phyloP scores from a whole-genome alignment of 768 basidiomycete genomes.

The Trametes maxima region DNA sequence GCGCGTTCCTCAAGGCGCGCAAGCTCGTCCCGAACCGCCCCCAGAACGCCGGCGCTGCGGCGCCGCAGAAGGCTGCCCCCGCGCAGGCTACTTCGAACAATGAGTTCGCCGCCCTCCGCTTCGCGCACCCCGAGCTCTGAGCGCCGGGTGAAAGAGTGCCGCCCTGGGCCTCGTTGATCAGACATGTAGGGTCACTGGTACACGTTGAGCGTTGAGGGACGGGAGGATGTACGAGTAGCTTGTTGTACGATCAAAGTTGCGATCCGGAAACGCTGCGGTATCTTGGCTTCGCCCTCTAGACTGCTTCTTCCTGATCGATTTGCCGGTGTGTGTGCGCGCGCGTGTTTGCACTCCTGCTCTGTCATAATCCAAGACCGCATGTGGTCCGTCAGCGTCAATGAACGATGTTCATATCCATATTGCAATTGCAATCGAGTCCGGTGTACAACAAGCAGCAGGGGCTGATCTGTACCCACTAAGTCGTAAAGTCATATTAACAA shows the following conservation, averaged over 20 bases:
- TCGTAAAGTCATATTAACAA: not conserved
- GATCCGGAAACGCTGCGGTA: no score
- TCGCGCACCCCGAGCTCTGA: slow-evolving; percentile 9
- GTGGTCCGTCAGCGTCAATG: no score
- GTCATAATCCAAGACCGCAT: no score
- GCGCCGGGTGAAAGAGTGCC: not conserved
- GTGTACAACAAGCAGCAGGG: no score
- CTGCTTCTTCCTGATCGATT: not conserved
- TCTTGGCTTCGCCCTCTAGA: not conserved
- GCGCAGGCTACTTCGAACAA: slow-evolving; percentile 14
- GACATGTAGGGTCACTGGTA: not conserved
- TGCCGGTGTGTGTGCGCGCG: no score
- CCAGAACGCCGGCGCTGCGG: slow-evolving; percentile 21
- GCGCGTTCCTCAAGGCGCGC: slow-evolving; percentile 26
- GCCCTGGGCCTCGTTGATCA: not conserved
- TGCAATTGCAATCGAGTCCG: no score
- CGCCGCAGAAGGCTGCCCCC: slow-evolving; percentile 23
- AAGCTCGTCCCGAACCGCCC: slow-evolving; percentile 23
- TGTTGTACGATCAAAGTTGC: no score
- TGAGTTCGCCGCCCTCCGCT: slow-evolving; percentile 8
- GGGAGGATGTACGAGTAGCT: no score
- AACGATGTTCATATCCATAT: no score
- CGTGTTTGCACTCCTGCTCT: no score
- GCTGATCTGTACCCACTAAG: no score
- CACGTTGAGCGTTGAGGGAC: no score